A percentile compares a stretch with the other conserved stretches of the same genome.
Conservation (phyloP, 139 green algal species). For the Dunaliella primolecta region DNA sequence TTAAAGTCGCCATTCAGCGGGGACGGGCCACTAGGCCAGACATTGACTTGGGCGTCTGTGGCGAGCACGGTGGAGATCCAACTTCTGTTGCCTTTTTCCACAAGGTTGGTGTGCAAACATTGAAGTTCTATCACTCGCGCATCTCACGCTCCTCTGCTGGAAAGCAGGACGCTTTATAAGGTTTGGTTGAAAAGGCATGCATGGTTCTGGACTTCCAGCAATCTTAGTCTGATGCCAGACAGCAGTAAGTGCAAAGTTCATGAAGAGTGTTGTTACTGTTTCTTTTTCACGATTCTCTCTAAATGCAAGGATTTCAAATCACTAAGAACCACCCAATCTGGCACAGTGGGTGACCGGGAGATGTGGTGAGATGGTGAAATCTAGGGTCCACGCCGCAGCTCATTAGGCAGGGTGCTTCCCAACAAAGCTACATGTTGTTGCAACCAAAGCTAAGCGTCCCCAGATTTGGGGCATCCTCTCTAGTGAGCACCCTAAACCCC, state of each 20-base stretch:
- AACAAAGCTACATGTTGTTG: conserved; percentile 4
- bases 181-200: too few species aligned
- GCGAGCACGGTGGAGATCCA: conserved; percentile 87
- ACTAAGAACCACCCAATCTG: too few species aligned
- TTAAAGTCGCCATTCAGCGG: conserved; percentile 68
- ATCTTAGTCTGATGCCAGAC: too few species aligned
- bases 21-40: conserved; percentile 59
- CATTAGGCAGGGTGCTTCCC: not conserved
- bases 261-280: not conserved
- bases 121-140: not conserved
- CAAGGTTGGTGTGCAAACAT: conserved; percentile 15
- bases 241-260: not conserved
- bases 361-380: too few species aligned
- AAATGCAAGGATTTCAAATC: too few species aligned
- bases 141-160: too few species aligned
- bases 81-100: conserved; percentile 72
- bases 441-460: too few species aligned
- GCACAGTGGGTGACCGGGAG: too few species aligned
- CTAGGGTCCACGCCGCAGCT: not conserved
- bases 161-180: not conserved
- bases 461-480: too few species aligned
- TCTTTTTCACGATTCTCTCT: too few species aligned
- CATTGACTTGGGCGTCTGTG: conserved; percentile 84
- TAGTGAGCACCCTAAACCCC: too few species aligned
- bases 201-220: not conserved